phyloP scores from a whole-genome alignment of 164 flowering plant species.

The Houttuynia cordata region DNA sequence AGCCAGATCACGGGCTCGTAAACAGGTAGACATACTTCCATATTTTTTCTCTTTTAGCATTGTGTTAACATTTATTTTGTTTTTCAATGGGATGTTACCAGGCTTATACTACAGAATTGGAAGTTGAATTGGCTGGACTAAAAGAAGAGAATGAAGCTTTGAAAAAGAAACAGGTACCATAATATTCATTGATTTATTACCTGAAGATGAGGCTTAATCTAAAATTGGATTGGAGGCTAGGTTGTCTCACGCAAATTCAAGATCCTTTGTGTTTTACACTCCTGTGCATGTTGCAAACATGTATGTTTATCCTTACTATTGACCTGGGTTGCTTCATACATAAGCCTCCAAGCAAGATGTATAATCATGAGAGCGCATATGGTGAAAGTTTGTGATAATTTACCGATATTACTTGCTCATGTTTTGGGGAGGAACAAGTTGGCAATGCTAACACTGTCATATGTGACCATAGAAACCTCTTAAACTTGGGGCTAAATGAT shows the following conservation, averaged over 20 bases:
- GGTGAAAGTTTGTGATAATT: too few species aligned
- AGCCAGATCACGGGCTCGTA: conserved; percentile 92
- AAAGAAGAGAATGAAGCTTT: conserved; percentile 74
- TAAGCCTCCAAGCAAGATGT: too few species aligned
- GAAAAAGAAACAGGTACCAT: conserved; percentile 53
- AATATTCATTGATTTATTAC: background rate
- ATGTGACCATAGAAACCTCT: too few species aligned
- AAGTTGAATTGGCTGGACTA: conserved; percentile 77
- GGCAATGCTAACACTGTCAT: too few species aligned
- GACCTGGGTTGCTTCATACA: too few species aligned
- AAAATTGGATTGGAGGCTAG: background rate
- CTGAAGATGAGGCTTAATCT: background rate
- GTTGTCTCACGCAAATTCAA: background rate
- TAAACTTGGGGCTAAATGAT: too few species aligned
- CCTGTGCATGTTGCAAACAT: too few species aligned
- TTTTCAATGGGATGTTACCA: conserved; percentile 7
- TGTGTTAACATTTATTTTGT: background rate
- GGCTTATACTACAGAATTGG: conserved; percentile 96
- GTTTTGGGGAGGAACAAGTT: too few species aligned
- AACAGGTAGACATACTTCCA: conserved; percentile 43
- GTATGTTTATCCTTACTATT: too few species aligned
- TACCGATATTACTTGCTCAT: too few species aligned
- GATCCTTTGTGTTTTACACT: too few species aligned
- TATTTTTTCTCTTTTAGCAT: background rate
- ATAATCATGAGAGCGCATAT: too few species aligned